Evolutionary conservation across 2,329 filamentous ascomycete genomes (phyloP).

Genomic region (Neofusicoccum cordaticola): DNA sequence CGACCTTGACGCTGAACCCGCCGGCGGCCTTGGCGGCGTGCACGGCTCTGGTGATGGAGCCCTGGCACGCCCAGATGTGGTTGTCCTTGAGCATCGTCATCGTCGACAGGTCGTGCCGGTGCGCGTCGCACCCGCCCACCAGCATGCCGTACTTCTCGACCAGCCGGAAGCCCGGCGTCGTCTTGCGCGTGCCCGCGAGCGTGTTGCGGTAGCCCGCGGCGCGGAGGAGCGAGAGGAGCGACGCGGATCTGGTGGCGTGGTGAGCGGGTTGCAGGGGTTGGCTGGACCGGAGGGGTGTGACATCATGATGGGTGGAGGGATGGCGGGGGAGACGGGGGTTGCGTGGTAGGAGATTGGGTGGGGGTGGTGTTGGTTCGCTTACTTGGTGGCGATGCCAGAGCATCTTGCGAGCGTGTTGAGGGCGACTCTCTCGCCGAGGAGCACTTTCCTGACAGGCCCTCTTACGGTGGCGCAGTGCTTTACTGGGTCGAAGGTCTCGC

Average conservation of each 20-base stretch:
- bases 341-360: not conserved
- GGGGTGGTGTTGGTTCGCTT: not conserved
- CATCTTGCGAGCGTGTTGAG: constrained; percentile 88
- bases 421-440: constrained; percentile 91
- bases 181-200: constrained; percentile 94
- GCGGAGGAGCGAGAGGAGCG: constrained; percentile 52
- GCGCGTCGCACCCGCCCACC: constrained; percentile 85
- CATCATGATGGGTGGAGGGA: not conserved
- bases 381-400: constrained; percentile 78
- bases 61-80: constrained; percentile 85
- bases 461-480: constrained; percentile 73
- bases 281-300: not conserved
- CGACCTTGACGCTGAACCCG: constrained; percentile 89
- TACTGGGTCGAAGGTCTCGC: constrained; percentile 62
- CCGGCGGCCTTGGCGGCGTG: constrained; percentile 76
- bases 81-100: constrained; percentile 99
- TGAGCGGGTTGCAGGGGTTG: not conserved
- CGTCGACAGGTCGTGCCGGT: constrained; percentile 79
- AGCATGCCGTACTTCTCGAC: constrained; percentile 99
- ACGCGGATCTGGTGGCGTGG: constrained; percentile 33
- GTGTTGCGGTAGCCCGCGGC: constrained; percentile 72
- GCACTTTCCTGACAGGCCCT: constrained; percentile 76
- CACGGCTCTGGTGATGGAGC: constrained; percentile 82
- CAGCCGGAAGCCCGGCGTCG: constrained; percentile 88
- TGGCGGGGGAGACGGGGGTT: not conserved